Evolutionary conservation across 805 yeast genomes (phyloP), one percentile per base, ranked within the genome.

Genomic region (Cyberlindnera americana): DNA sequence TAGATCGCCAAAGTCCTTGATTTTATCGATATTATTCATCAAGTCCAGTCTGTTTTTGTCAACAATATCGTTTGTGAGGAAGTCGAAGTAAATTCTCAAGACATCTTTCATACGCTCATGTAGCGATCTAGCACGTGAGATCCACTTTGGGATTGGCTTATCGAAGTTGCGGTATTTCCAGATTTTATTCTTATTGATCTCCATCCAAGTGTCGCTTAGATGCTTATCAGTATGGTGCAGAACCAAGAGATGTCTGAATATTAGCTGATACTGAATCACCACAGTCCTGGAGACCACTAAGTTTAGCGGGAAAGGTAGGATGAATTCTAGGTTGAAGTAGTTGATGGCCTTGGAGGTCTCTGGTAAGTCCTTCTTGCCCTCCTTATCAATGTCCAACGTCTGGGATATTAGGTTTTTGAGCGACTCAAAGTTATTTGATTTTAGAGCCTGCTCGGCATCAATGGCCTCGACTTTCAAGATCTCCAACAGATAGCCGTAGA

Each of bases 261-360:
- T 64, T 25, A 87, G 66, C 57, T 91, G 96, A 55, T 83, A 88
- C 47, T 93, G 87, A 35, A 79, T 72, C 14, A 87, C 66, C 19
- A 81, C 77, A 13, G 88, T 82, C 39, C 80, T 75, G 14, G 84
- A 78, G 1, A 88, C 64, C 1, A 93, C 69, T 19, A 91, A 67
- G 53, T 88, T 88, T 35, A 88, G 62, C 0, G 99, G 99, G 56
- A 87, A 93, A 3, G 97, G 96, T 17, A 90, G 60, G n/a, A 70
- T 61, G 7, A 81, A 44, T 29, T 80, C 78, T 32, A 83, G 60
- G 42, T 74, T 75, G 10, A 83, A 57, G 36, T 73, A 72, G 33
- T 78, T 67, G 2, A 82, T 66, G 2, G 77, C 44, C 62, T 73
- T 38, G 51, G 62, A 45, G 51, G 67, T 48, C 57, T 63, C 53